These are phyloP conservation scores for Purshia tridentata DNA, from an alignment of 306 rosid species.

Conservation along the genomic window DNA sequence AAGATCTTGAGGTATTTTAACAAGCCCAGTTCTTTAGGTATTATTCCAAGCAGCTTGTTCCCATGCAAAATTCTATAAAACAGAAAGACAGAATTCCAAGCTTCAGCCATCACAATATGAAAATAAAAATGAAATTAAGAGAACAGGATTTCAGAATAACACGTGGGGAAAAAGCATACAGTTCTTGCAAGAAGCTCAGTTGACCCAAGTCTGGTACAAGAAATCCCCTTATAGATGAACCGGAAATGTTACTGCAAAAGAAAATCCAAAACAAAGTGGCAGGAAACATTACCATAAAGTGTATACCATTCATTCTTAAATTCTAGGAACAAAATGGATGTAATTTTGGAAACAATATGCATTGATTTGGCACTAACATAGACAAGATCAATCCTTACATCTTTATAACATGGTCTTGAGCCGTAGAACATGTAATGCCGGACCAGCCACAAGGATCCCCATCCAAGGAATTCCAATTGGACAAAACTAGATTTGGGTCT, in stretches of 20 bases:
- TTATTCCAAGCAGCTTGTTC: conserved; percentile 70
- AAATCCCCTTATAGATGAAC: conserved; percentile 70
- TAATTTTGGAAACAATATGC: conserved; percentile 19
- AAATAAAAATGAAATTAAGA: conserved; percentile 12
- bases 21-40: conserved; percentile 74
- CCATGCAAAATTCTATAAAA: conserved; percentile 66
- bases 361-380: conserved; percentile 15
- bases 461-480: conserved; percentile 68
- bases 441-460: conserved; percentile 82
- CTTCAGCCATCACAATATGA: conserved; percentile 22
- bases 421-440: conserved; percentile 62
- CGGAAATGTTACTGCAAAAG: conserved; percentile 73
- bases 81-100: conserved; percentile 24
- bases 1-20: conserved; percentile 64
- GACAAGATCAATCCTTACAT: conserved; percentile 53
- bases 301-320: conserved; percentile 12
- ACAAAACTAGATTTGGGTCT: conserved; percentile 68
- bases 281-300: conserved; percentile 22
- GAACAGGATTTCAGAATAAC: background rate
- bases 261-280: conserved; percentile 23
- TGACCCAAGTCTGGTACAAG: conserved; percentile 77
- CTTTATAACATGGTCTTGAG: conserved; percentile 67
- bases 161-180: conserved; percentile 50
- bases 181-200: conserved; percentile 69
- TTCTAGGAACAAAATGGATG: conserved; percentile 18